Base-by-base conservation (phyloP, 202 grass and related monocot species). In the Saccharum hybrid region DNA sequence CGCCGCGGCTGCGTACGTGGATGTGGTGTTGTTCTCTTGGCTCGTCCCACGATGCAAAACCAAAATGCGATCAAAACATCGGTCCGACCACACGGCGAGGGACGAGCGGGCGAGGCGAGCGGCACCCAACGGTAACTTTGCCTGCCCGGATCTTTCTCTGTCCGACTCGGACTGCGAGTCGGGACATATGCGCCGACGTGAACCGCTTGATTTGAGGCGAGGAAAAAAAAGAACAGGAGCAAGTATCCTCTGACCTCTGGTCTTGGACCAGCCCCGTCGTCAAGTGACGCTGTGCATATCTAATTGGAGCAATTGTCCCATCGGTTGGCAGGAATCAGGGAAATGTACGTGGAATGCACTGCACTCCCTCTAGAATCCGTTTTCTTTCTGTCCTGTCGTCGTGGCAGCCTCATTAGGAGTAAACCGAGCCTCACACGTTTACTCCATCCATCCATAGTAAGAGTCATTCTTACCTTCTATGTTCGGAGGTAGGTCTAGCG, bases 91-190 rank as follows among this genome's bases (percentile, higher is more conserved):
- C 40, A 13, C 21, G 5, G 59, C 78, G 77, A 52, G 83, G 40
- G 2, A 51, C 79, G 73, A 54, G 84, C 31, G 1, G 31, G 31
- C 31, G 31, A 31, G 31, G 33, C 33, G 33, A 34, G 33, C 68
- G 68, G 81, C 80, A 12, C 59, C 79, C 84, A 96, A 96, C 90
- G 90, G 94, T 96, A 87, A 91, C 93, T 91, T 93, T 86, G 72
- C 63, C 26, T 12, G 31, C 31, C 9, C 38, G 69, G 6, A 6
- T 21, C 21, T 19, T 54, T 19, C 45, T 21, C 2, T 38, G 34
- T 18, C 43, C 16, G 63, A 8, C 63, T 23, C 49, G 69, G 68
- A 62, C 82, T 66, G n/a, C 46, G 15, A 46, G 30, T 59, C 57
- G 31, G 34, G 84, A 74, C 80, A 76, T 4, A 76, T 4, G 81